Percentiles rank a stretch among this genome's conserved stretches.
These are phyloP conservation scores for Alternaria tenuissima DNA, from an alignment of 2,329 filamentous ascomycete species.

Conservation along the genomic window DNA sequence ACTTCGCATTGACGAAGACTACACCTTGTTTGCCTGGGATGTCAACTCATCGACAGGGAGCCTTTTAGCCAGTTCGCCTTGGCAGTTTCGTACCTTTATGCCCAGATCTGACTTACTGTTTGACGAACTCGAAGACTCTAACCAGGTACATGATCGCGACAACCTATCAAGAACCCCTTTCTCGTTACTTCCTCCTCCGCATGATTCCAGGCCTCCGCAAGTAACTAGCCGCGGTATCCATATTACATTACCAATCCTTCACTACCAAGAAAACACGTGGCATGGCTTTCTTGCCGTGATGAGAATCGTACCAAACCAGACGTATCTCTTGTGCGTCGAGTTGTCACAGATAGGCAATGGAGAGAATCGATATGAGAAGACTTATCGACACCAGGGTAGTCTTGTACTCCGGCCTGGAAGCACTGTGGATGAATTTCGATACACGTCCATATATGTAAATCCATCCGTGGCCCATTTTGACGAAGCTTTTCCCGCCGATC, in stretches of 20 bases:
- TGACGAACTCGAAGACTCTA: no score
- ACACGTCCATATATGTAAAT: background rate
- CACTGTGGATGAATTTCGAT: background rate
- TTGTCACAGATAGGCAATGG: rapidly evolving
- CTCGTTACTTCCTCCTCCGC: background rate
- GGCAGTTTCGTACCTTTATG: background rate
- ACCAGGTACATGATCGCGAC: background rate
- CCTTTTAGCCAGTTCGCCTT: background rate
- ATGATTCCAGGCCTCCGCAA: background rate
- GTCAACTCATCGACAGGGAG: background rate
- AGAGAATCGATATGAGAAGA: background rate
- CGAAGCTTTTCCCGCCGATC: no score
- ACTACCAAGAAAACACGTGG: no score
- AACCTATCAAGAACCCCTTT: background rate
- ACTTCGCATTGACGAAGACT: background rate
- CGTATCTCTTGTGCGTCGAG: background rate
- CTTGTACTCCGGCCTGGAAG: background rate
- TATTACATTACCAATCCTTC: background rate
- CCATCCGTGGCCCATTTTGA: background rate
- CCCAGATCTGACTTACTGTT: background rate
- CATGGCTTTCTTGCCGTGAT: no score
- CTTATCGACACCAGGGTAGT: background rate
- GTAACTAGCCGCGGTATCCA: background rate
- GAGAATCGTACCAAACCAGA: background rate
- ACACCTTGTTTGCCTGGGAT: background rate